Evolutionary conservation across 1,284 basidiomycete genomes (phyloP), one percentile per base, ranked within the genome.

Genomic region (Earliella scabrosa): DNA sequence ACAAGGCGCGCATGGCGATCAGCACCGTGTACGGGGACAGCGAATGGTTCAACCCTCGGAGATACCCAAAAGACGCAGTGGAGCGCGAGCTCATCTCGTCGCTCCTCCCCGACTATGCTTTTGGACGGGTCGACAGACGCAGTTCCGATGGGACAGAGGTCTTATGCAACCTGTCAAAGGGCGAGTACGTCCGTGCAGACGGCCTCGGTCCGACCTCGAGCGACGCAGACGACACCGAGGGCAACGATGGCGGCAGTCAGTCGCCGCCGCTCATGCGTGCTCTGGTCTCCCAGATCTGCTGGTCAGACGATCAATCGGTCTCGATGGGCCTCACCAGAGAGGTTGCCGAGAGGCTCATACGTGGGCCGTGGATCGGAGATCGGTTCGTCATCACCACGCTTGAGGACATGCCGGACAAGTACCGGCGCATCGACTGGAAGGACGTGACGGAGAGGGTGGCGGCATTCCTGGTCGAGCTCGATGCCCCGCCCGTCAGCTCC

Each of bases 371-470:
- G 66, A 64, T 63, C 3, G 64, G 63, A 64, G 52, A 75, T 66
- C 1, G 68, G 58, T 56, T 76, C 67, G 60, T 66, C 59, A 65
- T 78, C 66, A 14, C 63, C 54, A 23, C 52, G n/a, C 21, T 52
- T 27, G 54, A 54, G 20, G 26, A 41, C 16, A 23, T 63, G 54
- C 52, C 38, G 29, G 6, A 31, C 29, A 13, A 13, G 29, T 6
- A 31, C 29, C 7, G 29, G 29, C n/a, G n/a, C n/a, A n/a, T n/a
- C n/a, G n/a, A 31, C 7, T 31, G 29, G 29, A 31, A 31, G 29
- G 29, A 31, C 13, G 29, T 31, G 29, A 7, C 13, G 29, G 29
- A 6, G 29, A 6, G 29, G 7, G 29, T 31, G n/a, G n/a, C n/a
- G n/a, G n/a, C n/a, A n/a, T n/a, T n/a, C n/a, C n/a, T n/a, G n/a